Base-by-base conservation (phyloP, 208 protist genomes). In the Blastocrithidia nonstop region DNA sequence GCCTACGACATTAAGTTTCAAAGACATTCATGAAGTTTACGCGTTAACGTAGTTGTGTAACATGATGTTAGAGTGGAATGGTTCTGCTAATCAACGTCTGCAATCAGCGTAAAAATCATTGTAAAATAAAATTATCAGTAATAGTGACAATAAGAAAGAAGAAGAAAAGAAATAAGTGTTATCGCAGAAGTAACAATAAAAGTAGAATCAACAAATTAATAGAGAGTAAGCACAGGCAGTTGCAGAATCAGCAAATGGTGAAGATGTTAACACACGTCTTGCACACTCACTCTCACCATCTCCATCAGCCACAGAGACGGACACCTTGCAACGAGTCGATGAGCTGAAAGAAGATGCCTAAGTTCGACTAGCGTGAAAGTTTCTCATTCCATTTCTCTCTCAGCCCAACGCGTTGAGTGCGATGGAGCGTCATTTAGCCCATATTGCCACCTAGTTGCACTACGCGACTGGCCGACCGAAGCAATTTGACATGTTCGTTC, bases 401-500 rank as follows among this genome's bases (percentile, higher is more conserved):
- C 25, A 66, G 23, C 48, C 50, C 13, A 47, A 29, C 19, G 50
- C 48, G 7, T 31, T 75, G 45, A 31, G 42, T 20, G 44, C 56
- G 13, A 71, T 91, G 22, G 57, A 81, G 24, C 20, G 15, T 32
- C 57, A 67, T 19, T 58, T 85, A 2, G 49, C 71, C 7, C 57
- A 53, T 19, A 51, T 49, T 11, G 75, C 67, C 0, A 67, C 86
- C 11, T 64, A 91, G 17, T 58, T 63, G 42, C 70, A 81, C 61
- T 94, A 94, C 53, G 64, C 61, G 25, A 87, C 61, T 23, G 60
- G 71, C n/a, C 63, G 72, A 5, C 86, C 86, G n/a, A 66, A 68
- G 8, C 67, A 82, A 57, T 80, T 86, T 54, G 82, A 94, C 39
- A 88, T 94, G 56, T 94, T 94, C 41, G 68, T 87, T 5, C 81